phyloP scores from a whole-genome alignment of 2,329 filamentous ascomycete species.

The Orbilia ellipsospora region DNA sequence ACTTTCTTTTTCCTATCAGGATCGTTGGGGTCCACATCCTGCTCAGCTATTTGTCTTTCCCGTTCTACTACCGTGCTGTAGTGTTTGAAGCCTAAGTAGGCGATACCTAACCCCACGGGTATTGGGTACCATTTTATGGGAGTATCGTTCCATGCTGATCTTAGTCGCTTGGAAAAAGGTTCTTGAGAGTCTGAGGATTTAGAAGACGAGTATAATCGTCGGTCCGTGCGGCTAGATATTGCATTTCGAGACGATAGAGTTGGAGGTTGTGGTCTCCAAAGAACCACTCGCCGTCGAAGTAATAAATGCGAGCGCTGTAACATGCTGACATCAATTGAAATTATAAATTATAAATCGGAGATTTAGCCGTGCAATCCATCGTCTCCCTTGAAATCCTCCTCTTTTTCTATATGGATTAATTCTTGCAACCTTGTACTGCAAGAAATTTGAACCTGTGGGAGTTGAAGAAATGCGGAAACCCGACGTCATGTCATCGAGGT shows the following conservation, averaged over 20 bases:
- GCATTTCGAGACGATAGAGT: conserved; percentile 9
- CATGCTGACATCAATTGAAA: conserved; percentile 26
- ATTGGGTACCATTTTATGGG: conserved; percentile 90
- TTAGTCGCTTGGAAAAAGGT: conserved; percentile 35
- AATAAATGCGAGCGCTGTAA: conserved; percentile 38
- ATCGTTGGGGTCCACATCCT: conserved; percentile 65
- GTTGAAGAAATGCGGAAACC: neutral
- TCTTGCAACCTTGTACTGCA: neutral
- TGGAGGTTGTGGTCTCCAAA: conserved; percentile 15
- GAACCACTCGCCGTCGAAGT: conserved; percentile 14
- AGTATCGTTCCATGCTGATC: conserved; percentile 68
- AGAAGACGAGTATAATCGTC: conserved; percentile 13
- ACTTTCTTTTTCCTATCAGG: conserved; percentile 71
- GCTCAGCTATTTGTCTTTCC: conserved; percentile 65
- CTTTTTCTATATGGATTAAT: neutral
- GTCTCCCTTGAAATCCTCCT: conserved; percentile 1
- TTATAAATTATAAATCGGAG: neutral
- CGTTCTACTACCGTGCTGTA: conserved; percentile 78
- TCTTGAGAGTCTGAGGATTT: conserved; percentile 18
- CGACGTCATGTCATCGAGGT: conserved; percentile 42
- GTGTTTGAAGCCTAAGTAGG: conserved; percentile 83
- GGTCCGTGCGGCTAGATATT: neutral
- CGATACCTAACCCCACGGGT: conserved; percentile 84
- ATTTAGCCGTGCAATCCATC: conserved; percentile 17
- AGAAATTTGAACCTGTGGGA: neutral